Evolutionary conservation across 108 stramenopile genomes (phyloP), one percentile per base, ranked within the genome.

Genomic region (Discostella stelligeroides): DNA sequence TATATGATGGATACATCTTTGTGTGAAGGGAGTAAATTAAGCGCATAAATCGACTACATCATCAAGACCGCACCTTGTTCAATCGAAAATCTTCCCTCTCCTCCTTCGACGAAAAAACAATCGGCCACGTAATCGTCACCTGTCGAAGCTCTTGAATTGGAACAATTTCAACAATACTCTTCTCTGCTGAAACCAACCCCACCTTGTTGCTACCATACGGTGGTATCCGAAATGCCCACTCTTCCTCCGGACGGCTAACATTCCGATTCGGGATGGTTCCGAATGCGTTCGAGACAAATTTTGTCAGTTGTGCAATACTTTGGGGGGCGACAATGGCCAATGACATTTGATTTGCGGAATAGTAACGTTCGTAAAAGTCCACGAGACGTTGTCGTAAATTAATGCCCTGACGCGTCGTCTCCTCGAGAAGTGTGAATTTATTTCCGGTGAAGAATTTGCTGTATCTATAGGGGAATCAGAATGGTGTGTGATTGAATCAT

Each of bases 361-460:
- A 98, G 70, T 95, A 84, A 13, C 51, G 70, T 18, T 83, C 49
- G 78, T 97, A 96, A 70, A 98, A 98, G 18, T 91, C 72, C 39
- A 98, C 84, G 10, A 98, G 82, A 53, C 86, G 74, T n/a, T 89
- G 60, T n/a, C 96, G 87, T 27, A 97, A 53, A 75, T 89, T 66
- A 42, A 93, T 80, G 7, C 88, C 88, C 53, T 82, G 66, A n/a
- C 70, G 78, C 38, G 82, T 84, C 28, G 89, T 93, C 6, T 80
- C 85, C 17, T 88, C 86, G 60, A 92, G 66, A 37, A 92, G 63
- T 17, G 93, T 95, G 38, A 77, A 70, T 65, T 88, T 91, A 83
- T 96, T 97, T 6, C 98, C 98, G 12, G 98, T 96, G 64, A 90
- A 95, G 73, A 98, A 98, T 68, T 96, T 96, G 59, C 81, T 76